Base-by-base conservation (phyloP, 2,329 filamentous ascomycete genomes). In the Chaetothyriales sp. region DNA sequence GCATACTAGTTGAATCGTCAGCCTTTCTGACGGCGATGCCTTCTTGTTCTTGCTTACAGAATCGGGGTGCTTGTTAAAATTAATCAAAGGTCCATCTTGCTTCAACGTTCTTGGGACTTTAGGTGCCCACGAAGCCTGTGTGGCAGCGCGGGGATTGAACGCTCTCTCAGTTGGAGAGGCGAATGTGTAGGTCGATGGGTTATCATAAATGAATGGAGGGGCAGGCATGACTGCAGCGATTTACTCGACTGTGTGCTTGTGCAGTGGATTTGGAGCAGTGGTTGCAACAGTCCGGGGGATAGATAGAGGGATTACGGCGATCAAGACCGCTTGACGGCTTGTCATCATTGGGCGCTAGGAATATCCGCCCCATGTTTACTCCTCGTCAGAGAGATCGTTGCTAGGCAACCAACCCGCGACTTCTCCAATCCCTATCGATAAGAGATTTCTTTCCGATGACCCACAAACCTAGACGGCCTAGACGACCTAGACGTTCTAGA, bases 141-240 rank as follows among this genome's bases (percentile, higher is more conserved):
- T 89, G 47, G 89, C 77, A 54, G 86, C 85, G 67, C 89, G 94
- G 47, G 90, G 89, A 62, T 95, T 89, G 68, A 94, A 94, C n/a
- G 70, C 63, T 62, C 71, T 66, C 67, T 70, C 65, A 70, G 76
- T 73, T 60, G 66, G 69, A 48, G 65, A 68, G 57, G 76, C 76
- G 60, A 76, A 75, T 47, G 73, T 70, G 64, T 80, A 74, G 61
- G 73, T 62, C 60, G 68, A 65, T 57, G 76, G 67, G 65, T 72
- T 62, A 69, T 81, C 77, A 69, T 92, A 92, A 67, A 90, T 76
- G 71, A 83, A 92, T 51, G 86, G 86, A 67, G 78, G 57, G 50
- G 33, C 33, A 10, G 33, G 33, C 33, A 40, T 40, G 33, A 15
- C 33, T 2, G 10, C 33, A 15, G 33, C 15, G 33, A 40, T 9